phyloP scores from a whole-genome alignment of 2,329 filamentous ascomycete species.

The Colletotrichum sp. region DNA sequence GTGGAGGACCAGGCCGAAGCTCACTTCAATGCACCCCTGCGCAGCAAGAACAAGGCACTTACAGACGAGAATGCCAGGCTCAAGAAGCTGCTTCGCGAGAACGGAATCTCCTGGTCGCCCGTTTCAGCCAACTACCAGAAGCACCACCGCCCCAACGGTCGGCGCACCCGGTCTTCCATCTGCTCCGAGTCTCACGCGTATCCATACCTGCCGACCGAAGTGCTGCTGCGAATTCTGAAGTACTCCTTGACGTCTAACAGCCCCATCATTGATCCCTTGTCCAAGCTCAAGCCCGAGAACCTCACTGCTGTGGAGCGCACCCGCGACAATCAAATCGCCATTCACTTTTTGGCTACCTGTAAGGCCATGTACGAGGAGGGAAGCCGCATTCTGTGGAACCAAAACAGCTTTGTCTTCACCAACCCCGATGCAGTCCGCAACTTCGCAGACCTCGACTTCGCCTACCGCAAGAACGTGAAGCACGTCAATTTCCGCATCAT shows the following conservation, averaged over 20 bases:
- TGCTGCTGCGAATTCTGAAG: conserved; percentile 56
- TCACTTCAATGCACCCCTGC: conserved; percentile 54
- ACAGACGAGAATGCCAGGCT: conserved; percentile 53
- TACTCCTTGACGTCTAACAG: conserved; percentile 53
- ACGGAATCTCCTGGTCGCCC: conserved; percentile 56
- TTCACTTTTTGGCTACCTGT: conserved; percentile 58
- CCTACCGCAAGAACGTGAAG: conserved; percentile 48
- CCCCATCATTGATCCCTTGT: conserved; percentile 61
- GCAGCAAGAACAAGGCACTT: conserved; percentile 48
- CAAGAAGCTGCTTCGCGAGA: conserved; percentile 56
- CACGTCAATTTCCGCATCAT: conserved; percentile 58
- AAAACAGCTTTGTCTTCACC: conserved; percentile 61
- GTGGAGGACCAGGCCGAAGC: conserved; percentile 55
- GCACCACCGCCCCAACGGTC: conserved; percentile 15
- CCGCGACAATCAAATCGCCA: conserved; percentile 54
- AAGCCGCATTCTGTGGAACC: conserved; percentile 52
- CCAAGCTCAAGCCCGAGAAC: conserved; percentile 45
- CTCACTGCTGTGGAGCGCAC: conserved; percentile 48
- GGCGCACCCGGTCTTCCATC: conserved; percentile 30
- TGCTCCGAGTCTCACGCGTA: conserved; percentile 22
- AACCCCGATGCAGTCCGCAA: conserved; percentile 52
- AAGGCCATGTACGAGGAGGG: conserved; percentile 55
- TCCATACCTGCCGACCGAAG: conserved; percentile 57
- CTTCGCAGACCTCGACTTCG: conserved; percentile 50
- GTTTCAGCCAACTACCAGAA: conserved; percentile 34